Conservation (phyloP, 257 asterid genomes). For the Coffea canephora region DNA sequence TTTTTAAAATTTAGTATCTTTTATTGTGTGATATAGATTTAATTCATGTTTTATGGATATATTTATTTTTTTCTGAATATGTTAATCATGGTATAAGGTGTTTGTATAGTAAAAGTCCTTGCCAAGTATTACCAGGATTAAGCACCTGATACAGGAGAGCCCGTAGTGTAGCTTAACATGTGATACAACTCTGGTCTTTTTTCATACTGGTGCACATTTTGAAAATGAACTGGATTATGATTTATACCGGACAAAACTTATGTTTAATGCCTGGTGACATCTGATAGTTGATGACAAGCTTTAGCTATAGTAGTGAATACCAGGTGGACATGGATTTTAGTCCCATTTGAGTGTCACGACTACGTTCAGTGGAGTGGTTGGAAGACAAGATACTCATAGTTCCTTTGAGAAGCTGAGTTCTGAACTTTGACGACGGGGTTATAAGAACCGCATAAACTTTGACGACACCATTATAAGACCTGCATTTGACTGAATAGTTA, state of each 20-base stretch:
- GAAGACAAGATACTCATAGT: neutral
- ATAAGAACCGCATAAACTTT: neutral
- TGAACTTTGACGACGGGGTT: neutral
- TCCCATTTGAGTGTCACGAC: neutral
- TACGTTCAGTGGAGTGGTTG: too few species aligned
- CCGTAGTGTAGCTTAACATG: neutral
- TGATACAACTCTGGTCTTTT: neutral
- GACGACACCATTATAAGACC: neutral
- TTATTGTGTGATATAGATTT: too few species aligned
- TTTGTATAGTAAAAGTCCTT: too few species aligned
- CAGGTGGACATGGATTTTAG: neutral
- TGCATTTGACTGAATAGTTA: neutral
- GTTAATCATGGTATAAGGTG: too few species aligned
- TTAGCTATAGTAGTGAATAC: neutral
- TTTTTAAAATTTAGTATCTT: too few species aligned
- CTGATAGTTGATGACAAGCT: neutral
- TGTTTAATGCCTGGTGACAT: neutral
- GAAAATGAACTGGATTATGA: neutral
- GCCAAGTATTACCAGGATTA: too few species aligned
- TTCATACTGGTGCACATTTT: neutral
- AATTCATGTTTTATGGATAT: too few species aligned
- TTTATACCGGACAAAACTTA: neutral
- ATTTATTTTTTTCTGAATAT: too few species aligned
- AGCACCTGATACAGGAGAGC: too few species aligned
- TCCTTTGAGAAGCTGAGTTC: neutral